Evolutionary conservation across 2,329 filamentous ascomycete genomes (phyloP).

Genomic region (Aspergillus puulaauensis): DNA sequence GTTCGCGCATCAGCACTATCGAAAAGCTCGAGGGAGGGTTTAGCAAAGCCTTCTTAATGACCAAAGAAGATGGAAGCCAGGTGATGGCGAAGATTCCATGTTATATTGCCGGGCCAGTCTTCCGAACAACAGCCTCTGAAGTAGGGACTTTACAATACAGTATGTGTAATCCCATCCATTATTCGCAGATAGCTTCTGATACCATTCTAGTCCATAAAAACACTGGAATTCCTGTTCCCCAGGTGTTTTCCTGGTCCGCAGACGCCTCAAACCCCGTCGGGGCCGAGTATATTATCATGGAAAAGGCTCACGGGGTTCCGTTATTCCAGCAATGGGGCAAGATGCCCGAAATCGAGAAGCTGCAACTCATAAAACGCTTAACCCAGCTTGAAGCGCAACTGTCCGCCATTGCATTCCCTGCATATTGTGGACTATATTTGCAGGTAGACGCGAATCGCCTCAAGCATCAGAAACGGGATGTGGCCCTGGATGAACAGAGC

Average conservation of each 20-base stretch:
- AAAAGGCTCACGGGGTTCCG: slow-evolving; percentile 28
- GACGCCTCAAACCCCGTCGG: slow-evolving; percentile 30
- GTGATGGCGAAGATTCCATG: slow-evolving; percentile 26
- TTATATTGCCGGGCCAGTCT: slow-evolving; percentile 14
- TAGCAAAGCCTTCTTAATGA: slow-evolving; percentile 28
- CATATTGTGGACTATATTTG: slow-evolving; percentile 33
- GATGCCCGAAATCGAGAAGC: slow-evolving; percentile 24
- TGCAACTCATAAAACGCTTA: slow-evolving; percentile 28
- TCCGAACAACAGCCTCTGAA: slow-evolving; percentile 25
- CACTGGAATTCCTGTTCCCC: slow-evolving; percentile 23
- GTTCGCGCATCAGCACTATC: slow-evolving; percentile 20
- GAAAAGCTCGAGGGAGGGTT: slow-evolving; percentile 33
- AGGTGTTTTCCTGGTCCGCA: slow-evolving; percentile 28
- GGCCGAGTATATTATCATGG: slow-evolving; percentile 38
- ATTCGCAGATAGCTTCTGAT: no score
- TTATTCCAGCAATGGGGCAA: slow-evolving; percentile 30
- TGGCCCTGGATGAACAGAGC: no score
- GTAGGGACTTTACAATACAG: slow-evolving; percentile 22
- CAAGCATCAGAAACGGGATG: no score
- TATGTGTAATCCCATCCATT: background rate
- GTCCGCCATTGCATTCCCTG: slow-evolving; percentile 24
- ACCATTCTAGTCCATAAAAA: no score
- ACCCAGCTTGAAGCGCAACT: slow-evolving; percentile 25
- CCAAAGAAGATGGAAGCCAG: slow-evolving; percentile 19
- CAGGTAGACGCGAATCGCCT: background rate